phyloP scores from a whole-genome alignment of 768 basidiomycete species.

The Amylocystis lapponica region DNA sequence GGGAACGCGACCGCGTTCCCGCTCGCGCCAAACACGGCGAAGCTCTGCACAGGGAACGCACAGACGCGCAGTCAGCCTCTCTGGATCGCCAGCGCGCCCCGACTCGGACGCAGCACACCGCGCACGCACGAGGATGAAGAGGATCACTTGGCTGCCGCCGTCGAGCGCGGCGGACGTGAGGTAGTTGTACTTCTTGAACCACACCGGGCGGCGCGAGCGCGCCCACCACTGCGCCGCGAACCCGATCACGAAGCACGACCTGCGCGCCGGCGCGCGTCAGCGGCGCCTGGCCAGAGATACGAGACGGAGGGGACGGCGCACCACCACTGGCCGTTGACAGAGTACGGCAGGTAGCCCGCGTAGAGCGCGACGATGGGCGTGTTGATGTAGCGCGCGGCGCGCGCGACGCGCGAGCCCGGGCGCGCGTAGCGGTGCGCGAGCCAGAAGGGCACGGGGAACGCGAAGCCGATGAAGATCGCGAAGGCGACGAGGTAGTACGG shows the following conservation, averaged over 20 bases:
- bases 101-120: too few relatives aligned
- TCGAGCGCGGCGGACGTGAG: slow-evolving; percentile 44
- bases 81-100: too few relatives aligned
- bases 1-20: slow-evolving; percentile 39
- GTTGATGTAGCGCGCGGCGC: slow-evolving; percentile 37
- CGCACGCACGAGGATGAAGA: slow-evolving; percentile 43
- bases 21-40: slow-evolving; percentile 37
- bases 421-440: slow-evolving; percentile 34
- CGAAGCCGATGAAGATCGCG: slow-evolving; percentile 46
- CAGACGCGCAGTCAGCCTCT: too few relatives aligned
- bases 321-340: slow-evolving; percentile 52
- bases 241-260: slow-evolving; percentile 45
- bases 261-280: too few relatives aligned
- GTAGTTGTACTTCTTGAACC: slow-evolving; percentile 48
- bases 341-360: slow-evolving; percentile 38
- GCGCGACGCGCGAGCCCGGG: slow-evolving; percentile 27
- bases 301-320: slow-evolving; percentile 3
- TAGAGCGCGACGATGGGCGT: slow-evolving; percentile 38
- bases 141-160: slow-evolving; percentile 42
- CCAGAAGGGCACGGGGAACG: slow-evolving; percentile 46
- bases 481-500: slow-evolving; percentile 43
- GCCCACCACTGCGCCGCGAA: slow-evolving; percentile 45
- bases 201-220: slow-evolving; percentile 34
- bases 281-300: too few relatives aligned
- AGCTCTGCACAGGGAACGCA: slow-evolving; percentile 17